These are phyloP conservation scores for Leccinum barrowsii DNA, from an alignment of 768 basidiomycete genomes.

Conservation along the genomic window DNA sequence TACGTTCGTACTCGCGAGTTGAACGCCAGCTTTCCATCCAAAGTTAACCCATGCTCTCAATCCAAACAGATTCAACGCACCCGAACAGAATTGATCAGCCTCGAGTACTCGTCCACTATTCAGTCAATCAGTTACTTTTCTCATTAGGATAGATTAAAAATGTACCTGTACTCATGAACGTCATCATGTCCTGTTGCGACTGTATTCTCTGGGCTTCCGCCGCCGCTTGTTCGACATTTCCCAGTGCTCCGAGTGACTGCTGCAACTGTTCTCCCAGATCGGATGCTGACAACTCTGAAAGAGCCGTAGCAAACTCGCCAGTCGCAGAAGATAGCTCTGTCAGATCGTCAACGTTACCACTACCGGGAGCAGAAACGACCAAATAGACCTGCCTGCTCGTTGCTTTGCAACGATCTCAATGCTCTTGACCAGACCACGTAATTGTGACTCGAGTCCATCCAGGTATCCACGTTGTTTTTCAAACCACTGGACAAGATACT, in stretches of 20 bases:
- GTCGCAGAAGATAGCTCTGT: slow-evolving; percentile 67
- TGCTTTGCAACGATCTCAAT: slow-evolving; percentile 85
- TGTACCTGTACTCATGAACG: slow-evolving; percentile 72
- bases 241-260: slow-evolving; percentile 63
- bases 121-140: slow-evolving; percentile 6
- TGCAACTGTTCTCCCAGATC: slow-evolving; percentile 76
- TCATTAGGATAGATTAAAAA: background rate
- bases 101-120: slow-evolving; percentile 85
- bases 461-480: slow-evolving; percentile 82
- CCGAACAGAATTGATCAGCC: slow-evolving; percentile 82
- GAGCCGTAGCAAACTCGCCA: slow-evolving; percentile 76
- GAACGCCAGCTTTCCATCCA: slow-evolving; percentile 67
- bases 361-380: background rate
- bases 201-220: slow-evolving; percentile 74
- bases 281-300: slow-evolving; percentile 66
- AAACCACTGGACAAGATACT: slow-evolving; percentile 70
- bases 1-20: slow-evolving; percentile 81
- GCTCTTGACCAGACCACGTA: slow-evolving; percentile 81
- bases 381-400: slow-evolving; percentile 53
- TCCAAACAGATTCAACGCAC: slow-evolving; percentile 40
- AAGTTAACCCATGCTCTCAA: background rate
- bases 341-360: background rate
- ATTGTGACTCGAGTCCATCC: slow-evolving; percentile 86
- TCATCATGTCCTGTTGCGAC: slow-evolving; percentile 77
- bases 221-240: slow-evolving; percentile 69